Conservation (phyloP, 2,329 filamentous ascomycete genomes). For the Samsoniella hepiali region DNA sequence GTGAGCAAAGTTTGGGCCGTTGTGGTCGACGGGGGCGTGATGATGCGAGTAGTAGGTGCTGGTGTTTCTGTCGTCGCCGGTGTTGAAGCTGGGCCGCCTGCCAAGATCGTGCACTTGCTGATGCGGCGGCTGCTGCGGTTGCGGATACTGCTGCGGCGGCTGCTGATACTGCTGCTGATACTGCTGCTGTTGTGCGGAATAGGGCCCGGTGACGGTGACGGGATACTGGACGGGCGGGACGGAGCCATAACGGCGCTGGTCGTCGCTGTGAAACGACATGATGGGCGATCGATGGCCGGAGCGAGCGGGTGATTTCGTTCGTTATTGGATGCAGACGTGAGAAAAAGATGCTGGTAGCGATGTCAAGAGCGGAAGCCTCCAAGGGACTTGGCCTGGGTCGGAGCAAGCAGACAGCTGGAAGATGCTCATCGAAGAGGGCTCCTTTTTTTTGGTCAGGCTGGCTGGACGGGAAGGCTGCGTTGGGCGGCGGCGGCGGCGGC, state of each 20-base stretch:
- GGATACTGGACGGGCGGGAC: conserved; percentile 64
- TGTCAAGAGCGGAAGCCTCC: neutral
- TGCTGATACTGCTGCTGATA: conserved; percentile 24
- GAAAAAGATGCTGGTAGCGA: neutral
- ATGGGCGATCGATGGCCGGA: conserved; percentile 14
- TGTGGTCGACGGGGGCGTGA: conserved; percentile 25
- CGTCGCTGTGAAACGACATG: conserved; percentile 64
- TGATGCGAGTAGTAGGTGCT: conserved; percentile 47
- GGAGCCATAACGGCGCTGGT: conserved; percentile 63
- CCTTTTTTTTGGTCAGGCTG: neutral
- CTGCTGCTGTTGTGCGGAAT: conserved; percentile 23
- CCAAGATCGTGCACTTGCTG: conserved; percentile 35
- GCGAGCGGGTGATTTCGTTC: neutral
- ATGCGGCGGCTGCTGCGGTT: conserved; percentile 26
- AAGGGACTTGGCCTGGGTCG: neutral
- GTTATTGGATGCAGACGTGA: neutral
- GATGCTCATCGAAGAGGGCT: conserved; percentile 9
- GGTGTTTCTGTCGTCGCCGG: conserved; percentile 59
- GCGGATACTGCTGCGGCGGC: conserved; percentile 25
- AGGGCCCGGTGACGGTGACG: conserved; percentile 45
- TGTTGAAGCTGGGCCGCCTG: conserved; percentile 70
- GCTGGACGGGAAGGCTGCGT: neutral
- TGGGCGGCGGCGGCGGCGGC: neutral
- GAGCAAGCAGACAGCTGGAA: neutral
- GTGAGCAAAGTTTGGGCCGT: conserved; percentile 22